phyloP scores from a whole-genome alignment of 495 filamentous ascomycete species.

The Penicillium riverlandense region DNA sequence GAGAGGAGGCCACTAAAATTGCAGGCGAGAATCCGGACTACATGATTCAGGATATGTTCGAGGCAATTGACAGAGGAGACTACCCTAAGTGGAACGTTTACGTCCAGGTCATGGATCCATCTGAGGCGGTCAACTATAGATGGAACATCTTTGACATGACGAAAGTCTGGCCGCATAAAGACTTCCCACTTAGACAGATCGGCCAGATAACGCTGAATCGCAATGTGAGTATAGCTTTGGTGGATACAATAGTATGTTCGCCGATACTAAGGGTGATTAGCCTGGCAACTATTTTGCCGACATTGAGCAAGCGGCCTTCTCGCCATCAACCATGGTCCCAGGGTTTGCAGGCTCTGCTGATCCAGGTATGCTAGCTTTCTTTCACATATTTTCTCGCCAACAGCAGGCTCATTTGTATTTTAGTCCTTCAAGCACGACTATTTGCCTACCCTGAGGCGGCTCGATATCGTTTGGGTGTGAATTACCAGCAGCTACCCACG shows the following conservation, averaged over 20 bases:
- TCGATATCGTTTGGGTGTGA: slow-evolving; percentile 59
- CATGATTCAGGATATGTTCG: slow-evolving; percentile 27
- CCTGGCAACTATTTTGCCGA: slow-evolving; percentile 42
- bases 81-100: slow-evolving; percentile 39
- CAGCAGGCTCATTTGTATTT: too few relatives aligned
- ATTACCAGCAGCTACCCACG: slow-evolving; percentile 49
- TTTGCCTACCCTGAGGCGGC: slow-evolving; percentile 65
- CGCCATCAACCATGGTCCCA: slow-evolving; percentile 42
- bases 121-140: slow-evolving; percentile 20
- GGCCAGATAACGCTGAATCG: slow-evolving; percentile 28
- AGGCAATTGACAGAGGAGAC: slow-evolving; percentile 27
- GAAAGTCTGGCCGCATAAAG: slow-evolving; percentile 29
- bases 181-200: slow-evolving; percentile 30
- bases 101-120: slow-evolving; percentile 41
- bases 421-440: slow-evolving; percentile 60
- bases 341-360: slow-evolving; percentile 39
- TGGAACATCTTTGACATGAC: slow-evolving; percentile 40
- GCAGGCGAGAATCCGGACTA: slow-evolving; percentile 42
- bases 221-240: slow-evolving; percentile 13
- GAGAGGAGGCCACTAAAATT: slow-evolving; percentile 48
- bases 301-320: slow-evolving; percentile 45
- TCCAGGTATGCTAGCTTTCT: slow-evolving; percentile 34
- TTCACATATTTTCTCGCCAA: too few relatives aligned
- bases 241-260: neutral
- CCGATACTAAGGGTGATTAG: slow-evolving; percentile 9